Base-by-base conservation (phyloP, 1,284 basidiomycete genomes). In the Peniophora sp. region DNA sequence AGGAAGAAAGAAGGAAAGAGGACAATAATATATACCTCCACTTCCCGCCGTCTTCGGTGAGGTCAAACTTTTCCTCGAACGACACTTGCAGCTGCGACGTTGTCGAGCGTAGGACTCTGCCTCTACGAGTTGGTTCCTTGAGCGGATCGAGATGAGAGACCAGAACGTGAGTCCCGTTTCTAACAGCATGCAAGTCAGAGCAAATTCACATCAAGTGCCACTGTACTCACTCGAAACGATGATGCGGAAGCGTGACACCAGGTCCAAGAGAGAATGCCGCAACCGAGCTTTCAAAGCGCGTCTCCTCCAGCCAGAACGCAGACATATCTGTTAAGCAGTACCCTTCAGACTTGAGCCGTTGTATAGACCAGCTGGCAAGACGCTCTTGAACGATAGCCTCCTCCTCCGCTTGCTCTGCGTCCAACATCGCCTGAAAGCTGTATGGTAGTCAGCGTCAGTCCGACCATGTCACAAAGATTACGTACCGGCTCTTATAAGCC, bases 381-480 rank as follows among this genome's bases (percentile, higher is more conserved):
- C 90, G 77, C 52, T 83, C 71, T 24, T 73, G 71, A 27, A 87
- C 60, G 1, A 76, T 69, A 1, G 70, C 70, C 56, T 84, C 79
- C 37, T 78, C 79, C 57, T 87, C 79, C 1, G 68, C 70, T 61
- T 83, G 80, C 65, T 92, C 89, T 2, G 76, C 73, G 15, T 71
- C 65, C 2, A 92, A 63, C 3, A 91, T 69, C 0, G 78, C 74
- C 15, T 77, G 37, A 61, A 89, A 92, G 47, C 88, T 90, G 49
- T 3, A 5, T 48, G 35, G 5, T 10, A 8, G 11, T 39, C 37
- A 18, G 41, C 43, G n/a, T n/a, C n/a, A n/a, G n/a, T n/a, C n/a
- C n/a, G n/a, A n/a, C n/a, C n/a, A n/a, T n/a, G n/a, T n/a, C n/a
- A n/a, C n/a, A n/a, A n/a, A n/a, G n/a, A n/a, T n/a, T n/a, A 24